phyloP scores from a whole-genome alignment of 176 grass and related monocot genomes.

The Neostapfia colusana region DNA sequence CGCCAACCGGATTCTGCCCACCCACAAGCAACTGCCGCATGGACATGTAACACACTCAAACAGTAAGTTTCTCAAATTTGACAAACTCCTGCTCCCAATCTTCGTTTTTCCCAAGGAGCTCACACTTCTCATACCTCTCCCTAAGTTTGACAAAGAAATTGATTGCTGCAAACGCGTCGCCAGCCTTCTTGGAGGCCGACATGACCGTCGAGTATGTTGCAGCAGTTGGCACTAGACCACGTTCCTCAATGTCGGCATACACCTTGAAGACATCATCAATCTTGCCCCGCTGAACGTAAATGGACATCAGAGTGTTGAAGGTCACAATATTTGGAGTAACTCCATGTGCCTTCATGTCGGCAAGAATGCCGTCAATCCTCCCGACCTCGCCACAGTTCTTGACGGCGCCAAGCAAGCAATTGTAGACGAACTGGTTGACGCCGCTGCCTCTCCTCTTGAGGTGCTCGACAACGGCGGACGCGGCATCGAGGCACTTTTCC shows the following conservation, averaged over 20 bases:
- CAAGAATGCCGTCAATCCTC: slow-evolving; percentile 46
- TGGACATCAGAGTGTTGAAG: slow-evolving; percentile 75
- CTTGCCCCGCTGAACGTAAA: slow-evolving; percentile 62
- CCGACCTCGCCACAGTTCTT: slow-evolving; percentile 54
- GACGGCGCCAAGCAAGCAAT: slow-evolving; percentile 68
- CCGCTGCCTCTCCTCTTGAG: slow-evolving; percentile 48
- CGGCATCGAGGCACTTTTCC: slow-evolving; percentile 52
- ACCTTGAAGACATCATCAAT: slow-evolving; percentile 55
- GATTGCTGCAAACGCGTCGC: slow-evolving; percentile 55
- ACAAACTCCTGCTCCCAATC: slow-evolving; percentile 67
- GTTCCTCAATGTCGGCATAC: slow-evolving; percentile 43
- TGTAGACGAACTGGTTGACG: slow-evolving; percentile 78
- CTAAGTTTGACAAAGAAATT: slow-evolving; percentile 57
- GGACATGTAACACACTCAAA: slow-evolving; percentile 47
- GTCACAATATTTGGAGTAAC: slow-evolving; percentile 63
- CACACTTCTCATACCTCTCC: slow-evolving; percentile 52
- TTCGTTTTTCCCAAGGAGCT: slow-evolving; percentile 41
- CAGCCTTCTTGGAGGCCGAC: slow-evolving; percentile 70
- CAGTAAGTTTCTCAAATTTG: slow-evolving; percentile 59
- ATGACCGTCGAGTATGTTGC: slow-evolving; percentile 67
- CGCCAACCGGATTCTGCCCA: slow-evolving; percentile 44
- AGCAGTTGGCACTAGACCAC: slow-evolving; percentile 56
- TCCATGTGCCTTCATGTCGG: slow-evolving; percentile 71
- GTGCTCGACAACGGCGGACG: slow-evolving; percentile 70
- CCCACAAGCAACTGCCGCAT: slow-evolving; percentile 58